Conservation (phyloP, 164 flowering plant genomes). For the Vitis amurensis region DNA sequence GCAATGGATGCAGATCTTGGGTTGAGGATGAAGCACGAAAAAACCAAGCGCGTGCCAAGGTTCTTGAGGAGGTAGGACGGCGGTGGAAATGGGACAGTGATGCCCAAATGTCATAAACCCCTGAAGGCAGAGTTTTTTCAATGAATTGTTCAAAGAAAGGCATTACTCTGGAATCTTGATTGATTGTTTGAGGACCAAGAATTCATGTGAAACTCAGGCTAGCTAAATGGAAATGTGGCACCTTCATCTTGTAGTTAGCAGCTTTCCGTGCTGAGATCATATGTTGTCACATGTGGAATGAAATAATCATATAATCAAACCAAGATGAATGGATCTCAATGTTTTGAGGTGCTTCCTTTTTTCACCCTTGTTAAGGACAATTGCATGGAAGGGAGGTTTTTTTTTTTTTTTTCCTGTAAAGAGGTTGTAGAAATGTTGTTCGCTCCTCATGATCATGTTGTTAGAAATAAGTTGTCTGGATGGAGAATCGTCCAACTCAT, state of each 20-base stretch:
- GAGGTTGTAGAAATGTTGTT: too few relatives aligned
- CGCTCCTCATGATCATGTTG: too few relatives aligned
- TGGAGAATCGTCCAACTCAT: too few relatives aligned
- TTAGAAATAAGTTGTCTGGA: too few relatives aligned
- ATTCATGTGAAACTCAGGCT: background rate
- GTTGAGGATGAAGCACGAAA: constrained; percentile 89
- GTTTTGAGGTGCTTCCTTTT: background rate
- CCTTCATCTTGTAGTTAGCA: background rate
- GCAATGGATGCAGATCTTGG: constrained; percentile 68
- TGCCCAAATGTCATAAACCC: constrained; percentile 1
- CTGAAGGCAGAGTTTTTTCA: constrained; percentile 1
- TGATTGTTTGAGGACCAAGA: background rate
- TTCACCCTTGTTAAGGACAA: background rate
- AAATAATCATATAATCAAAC: background rate
- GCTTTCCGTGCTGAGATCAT: background rate
- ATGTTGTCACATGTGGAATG: constrained; percentile 2
- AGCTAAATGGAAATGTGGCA: background rate
- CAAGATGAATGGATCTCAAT: background rate
- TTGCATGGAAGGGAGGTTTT: too few relatives aligned
- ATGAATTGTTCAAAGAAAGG: background rate
- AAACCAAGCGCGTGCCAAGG: constrained; percentile 79
- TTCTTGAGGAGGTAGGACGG: constrained; percentile 72
- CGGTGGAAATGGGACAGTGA: constrained; percentile 78
- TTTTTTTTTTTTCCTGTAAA: too few relatives aligned
- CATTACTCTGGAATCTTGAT: background rate